These are phyloP conservation scores for Raphidocelis subcapitata DNA, from an alignment of 139 green algal species.

Conservation along the genomic window DNA sequence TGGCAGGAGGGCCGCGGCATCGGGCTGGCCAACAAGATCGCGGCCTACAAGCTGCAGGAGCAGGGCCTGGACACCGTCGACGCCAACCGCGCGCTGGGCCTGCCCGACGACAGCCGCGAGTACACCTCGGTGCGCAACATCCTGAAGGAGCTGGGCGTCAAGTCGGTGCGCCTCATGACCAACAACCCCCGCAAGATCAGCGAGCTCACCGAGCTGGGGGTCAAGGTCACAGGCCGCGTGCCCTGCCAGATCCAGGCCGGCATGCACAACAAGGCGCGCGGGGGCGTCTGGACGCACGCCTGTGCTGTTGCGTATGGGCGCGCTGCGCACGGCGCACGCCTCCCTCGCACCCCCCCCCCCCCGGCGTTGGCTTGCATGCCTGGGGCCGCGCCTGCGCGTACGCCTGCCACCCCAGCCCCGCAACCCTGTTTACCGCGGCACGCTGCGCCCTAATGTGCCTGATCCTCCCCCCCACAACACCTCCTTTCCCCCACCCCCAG, in stretches of 20 bases:
- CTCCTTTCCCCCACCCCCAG: conserved; percentile 6
- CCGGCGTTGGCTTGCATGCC: no score
- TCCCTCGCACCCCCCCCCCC: no score
- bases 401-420: no score
- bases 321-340: no score
- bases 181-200: conserved; percentile 94
- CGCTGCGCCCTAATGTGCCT: neutral
- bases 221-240: conserved; percentile 75
- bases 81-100: conserved; percentile 88
- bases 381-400: no score
- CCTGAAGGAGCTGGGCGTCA: conserved; percentile 75
- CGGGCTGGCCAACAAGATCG: conserved; percentile 97
- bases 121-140: conserved; percentile 92
- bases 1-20: conserved; percentile 95
- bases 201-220: conserved; percentile 63
- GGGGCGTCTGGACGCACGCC: no score
- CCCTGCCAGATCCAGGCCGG: conserved; percentile 79
- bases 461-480: neutral
- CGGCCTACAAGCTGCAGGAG: conserved; percentile 91
- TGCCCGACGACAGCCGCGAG: conserved; percentile 92
- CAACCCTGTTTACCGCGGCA: neutral
- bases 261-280: conserved; percentile 67
- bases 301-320: no score
- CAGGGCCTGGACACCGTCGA: conserved; percentile 93
- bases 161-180: conserved; percentile 83